Evolutionary conservation across 305 asterid species (phyloP).

Genomic region (Solanum hybrid): DNA sequence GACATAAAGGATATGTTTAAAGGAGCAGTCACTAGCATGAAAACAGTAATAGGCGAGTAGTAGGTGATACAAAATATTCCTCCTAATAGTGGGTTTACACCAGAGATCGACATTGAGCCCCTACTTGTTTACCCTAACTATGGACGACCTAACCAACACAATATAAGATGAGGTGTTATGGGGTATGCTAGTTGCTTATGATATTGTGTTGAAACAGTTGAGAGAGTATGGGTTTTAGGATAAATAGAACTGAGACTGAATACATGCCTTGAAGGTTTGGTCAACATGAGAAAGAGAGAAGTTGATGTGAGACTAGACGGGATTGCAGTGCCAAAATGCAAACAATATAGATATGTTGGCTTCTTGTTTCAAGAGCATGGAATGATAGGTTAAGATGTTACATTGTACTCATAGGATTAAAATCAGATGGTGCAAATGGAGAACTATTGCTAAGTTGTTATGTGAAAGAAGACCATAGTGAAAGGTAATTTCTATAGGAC

Average conservation of each 20-base stretch:
- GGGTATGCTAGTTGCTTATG: neutral
- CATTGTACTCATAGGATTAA: neutral
- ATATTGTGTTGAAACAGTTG: neutral
- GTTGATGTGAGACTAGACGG: neutral
- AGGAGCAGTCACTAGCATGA: neutral
- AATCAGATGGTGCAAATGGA: neutral
- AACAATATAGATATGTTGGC: neutral
- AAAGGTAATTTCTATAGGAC: neutral
- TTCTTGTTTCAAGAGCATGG: neutral
- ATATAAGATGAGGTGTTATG: neutral
- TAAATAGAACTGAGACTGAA: neutral
- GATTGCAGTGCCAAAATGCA: neutral
- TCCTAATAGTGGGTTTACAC: neutral
- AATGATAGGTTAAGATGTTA: neutral
- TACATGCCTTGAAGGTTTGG: neutral
- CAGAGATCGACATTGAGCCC: neutral
- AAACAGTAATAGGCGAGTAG: neutral
- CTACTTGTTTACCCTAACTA: neutral
- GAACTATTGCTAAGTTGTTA: neutral
- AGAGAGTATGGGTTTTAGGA: neutral
- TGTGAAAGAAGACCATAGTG: neutral
- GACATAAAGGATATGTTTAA: neutral
- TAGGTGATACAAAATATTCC: neutral
- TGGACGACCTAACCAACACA: neutral
- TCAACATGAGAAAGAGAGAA: neutral